These are phyloP conservation scores for Delitschia confertaspora DNA, from an alignment of 495 filamentous ascomycete genomes.

Conservation along the genomic window DNA sequence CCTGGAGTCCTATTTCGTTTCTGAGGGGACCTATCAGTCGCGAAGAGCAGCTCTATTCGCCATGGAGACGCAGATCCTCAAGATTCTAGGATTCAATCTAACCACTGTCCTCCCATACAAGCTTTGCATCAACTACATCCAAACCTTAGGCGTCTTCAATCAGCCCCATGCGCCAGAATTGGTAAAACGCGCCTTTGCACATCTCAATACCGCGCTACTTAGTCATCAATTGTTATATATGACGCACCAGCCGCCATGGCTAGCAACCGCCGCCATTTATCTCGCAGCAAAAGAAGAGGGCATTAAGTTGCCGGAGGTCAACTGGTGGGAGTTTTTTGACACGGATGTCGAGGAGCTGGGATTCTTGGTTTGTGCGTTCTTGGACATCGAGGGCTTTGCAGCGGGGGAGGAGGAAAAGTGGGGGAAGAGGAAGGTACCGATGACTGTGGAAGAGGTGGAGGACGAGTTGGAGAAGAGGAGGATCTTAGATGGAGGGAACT, in stretches of 20 bases:
- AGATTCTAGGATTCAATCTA: constrained; percentile 68
- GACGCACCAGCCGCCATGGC: constrained; percentile 76
- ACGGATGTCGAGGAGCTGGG: constrained; percentile 93
- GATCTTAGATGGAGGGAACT: constrained; percentile 22
- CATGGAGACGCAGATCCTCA: constrained; percentile 66
- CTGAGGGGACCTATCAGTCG: constrained; percentile 60
- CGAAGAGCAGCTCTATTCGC: constrained; percentile 54
- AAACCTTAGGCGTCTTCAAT: constrained; percentile 61
- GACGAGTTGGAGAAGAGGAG: constrained; percentile 50
- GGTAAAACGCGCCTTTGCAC: constrained; percentile 54
- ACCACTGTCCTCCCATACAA: constrained; percentile 78
- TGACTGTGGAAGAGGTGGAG: constrained; percentile 49
- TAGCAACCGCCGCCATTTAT: constrained; percentile 86
- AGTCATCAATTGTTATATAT: constrained; percentile 85
- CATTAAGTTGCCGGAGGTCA: constrained; percentile 64
- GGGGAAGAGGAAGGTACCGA: constrained; percentile 36
- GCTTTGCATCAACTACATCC: constrained; percentile 85
- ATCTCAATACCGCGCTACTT: constrained; percentile 75
- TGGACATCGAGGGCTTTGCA: constrained; percentile 68
- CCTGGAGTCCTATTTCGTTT: constrained; percentile 58
- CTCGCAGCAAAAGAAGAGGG: constrained; percentile 71
- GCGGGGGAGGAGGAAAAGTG: constrained; percentile 44
- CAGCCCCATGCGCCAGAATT: constrained; percentile 37
- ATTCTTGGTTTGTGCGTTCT: constrained; percentile 81
- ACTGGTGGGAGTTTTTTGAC: constrained; percentile 99